A percentile compares a stretch with the other conserved stretches of the same genome.
Evolutionary conservation across 2,329 filamentous ascomycete genomes (phyloP).

Genomic region (Alternaria conjuncta): DNA sequence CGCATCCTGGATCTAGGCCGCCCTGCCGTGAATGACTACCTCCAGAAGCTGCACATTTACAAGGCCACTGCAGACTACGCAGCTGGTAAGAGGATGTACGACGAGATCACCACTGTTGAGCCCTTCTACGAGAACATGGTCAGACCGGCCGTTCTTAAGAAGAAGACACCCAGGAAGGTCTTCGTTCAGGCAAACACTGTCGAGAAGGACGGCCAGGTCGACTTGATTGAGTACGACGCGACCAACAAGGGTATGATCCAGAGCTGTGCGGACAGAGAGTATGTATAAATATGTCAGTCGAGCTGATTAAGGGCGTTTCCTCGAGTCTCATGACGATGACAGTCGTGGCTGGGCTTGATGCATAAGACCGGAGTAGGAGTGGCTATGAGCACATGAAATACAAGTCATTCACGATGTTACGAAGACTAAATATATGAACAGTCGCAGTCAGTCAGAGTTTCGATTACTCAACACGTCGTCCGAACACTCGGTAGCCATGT

Average conservation of each 20-base stretch:
- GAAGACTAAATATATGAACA: not conserved
- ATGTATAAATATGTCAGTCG: constrained; percentile 26
- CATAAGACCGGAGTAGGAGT: not conserved
- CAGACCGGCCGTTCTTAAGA: constrained; percentile 74
- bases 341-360: not conserved
- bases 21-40: constrained; percentile 80
- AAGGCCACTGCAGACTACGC: constrained; percentile 87
- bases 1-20: constrained; percentile 87
- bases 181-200: constrained; percentile 94
- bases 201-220: constrained; percentile 59
- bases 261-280: constrained; percentile 47
- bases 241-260: constrained; percentile 73
- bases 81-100: constrained; percentile 79
- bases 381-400: not conserved
- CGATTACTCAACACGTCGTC: not conserved
- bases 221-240: constrained; percentile 86
- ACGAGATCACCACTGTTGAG: constrained; percentile 81
- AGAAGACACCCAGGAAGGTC: constrained; percentile 85
- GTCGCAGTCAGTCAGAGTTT: not conserved
- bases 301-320: not conserved
- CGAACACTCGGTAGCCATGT: not conserved
- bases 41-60: constrained; percentile 92
- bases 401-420: not conserved
- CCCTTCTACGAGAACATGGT: constrained; percentile 86
- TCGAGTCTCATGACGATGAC: not conserved